Conservation (phyloP, 257 asterid species). For the Scutellaria barbata region DNA sequence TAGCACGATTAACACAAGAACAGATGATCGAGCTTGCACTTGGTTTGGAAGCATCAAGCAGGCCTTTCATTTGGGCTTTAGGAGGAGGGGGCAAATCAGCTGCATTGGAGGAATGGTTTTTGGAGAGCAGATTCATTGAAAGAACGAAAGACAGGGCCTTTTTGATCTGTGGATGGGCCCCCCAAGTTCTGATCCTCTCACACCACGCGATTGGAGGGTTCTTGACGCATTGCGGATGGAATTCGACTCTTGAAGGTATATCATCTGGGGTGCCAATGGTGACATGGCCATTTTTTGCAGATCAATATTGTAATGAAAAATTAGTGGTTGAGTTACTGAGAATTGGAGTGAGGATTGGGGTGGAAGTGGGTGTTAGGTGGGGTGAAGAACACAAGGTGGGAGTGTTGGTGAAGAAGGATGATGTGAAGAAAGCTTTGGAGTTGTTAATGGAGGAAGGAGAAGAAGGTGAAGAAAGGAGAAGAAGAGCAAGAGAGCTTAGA, state of each 20-base stretch:
- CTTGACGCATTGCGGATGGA: conserved; percentile 61
- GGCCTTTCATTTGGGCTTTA: conserved; percentile 36
- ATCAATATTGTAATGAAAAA: conserved; percentile 48
- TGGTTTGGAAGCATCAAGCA: conserved; percentile 19
- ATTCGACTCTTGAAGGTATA: conserved; percentile 52
- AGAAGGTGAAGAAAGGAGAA: conserved; percentile 41
- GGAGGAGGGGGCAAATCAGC: conserved; percentile 36
- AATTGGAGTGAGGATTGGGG: conserved; percentile 45
- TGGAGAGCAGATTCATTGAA: conserved; percentile 35
- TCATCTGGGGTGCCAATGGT: conserved; percentile 45
- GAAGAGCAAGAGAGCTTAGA: conserved; percentile 41
- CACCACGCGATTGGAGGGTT: conserved; percentile 47
- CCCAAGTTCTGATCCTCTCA: conserved; percentile 51
- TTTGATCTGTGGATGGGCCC: conserved; percentile 53
- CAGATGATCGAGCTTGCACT: conserved; percentile 37
- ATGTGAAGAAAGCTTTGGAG: conserved; percentile 40
- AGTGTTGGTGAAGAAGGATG: conserved; percentile 43
- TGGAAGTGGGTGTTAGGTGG: conserved; percentile 47
- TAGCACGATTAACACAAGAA: conserved; percentile 26
- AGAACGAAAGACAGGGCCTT: conserved; percentile 42
- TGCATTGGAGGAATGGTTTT: conserved; percentile 41
- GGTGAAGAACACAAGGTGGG: conserved; percentile 54
- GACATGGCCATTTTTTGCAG: conserved; percentile 61
- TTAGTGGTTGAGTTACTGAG: conserved; percentile 41
- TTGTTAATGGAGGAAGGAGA: conserved; percentile 44